Evolutionary conservation across 306 rosid species (phyloP).

Genomic region (Vicia faba): DNA sequence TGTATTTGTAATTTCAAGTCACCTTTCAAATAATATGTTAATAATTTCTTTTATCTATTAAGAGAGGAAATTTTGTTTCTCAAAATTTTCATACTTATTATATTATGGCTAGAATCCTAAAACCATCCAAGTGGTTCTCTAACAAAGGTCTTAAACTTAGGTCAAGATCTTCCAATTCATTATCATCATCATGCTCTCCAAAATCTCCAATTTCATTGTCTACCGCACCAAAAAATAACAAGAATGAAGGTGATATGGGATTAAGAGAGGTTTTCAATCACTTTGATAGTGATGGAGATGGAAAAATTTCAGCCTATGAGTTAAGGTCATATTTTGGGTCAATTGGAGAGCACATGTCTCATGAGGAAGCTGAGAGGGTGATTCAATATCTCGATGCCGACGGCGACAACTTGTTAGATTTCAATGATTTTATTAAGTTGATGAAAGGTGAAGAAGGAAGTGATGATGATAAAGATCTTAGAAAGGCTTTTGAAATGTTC

Average conservation of each 20-base stretch:
- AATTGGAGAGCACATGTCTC: slow-evolving; percentile 62
- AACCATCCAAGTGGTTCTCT: slow-evolving; percentile 66
- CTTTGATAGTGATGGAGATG: slow-evolving; percentile 66
- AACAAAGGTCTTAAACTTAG: slow-evolving; percentile 43
- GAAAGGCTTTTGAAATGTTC: slow-evolving; percentile 74
- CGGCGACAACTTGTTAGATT: slow-evolving; percentile 55
- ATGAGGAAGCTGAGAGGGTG: slow-evolving; percentile 58
- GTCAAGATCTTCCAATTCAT: slow-evolving; percentile 44
- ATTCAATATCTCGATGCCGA: slow-evolving; percentile 63
- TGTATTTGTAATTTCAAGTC: neutral
- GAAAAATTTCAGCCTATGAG: slow-evolving; percentile 63
- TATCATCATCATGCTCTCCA: slow-evolving; percentile 43
- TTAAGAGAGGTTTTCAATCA: slow-evolving; percentile 53
- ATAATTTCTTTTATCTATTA: neutral
- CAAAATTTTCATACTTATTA: neutral
- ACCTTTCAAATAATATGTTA: neutral
- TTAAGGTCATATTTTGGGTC: slow-evolving; percentile 67
- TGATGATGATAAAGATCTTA: slow-evolving; percentile 49
- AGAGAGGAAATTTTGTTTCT: neutral
- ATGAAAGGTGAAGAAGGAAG: slow-evolving; percentile 44
- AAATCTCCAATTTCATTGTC: slow-evolving; percentile 33
- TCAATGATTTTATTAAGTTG: slow-evolving; percentile 55
- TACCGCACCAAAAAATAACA: slow-evolving; percentile 25
- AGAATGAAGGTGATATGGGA: slow-evolving; percentile 40
- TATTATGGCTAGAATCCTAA: slow-evolving; percentile 48